These are phyloP conservation scores for Clarkia xantiana DNA, from an alignment of 345 rosid genomes.

Conservation along the genomic window DNA sequence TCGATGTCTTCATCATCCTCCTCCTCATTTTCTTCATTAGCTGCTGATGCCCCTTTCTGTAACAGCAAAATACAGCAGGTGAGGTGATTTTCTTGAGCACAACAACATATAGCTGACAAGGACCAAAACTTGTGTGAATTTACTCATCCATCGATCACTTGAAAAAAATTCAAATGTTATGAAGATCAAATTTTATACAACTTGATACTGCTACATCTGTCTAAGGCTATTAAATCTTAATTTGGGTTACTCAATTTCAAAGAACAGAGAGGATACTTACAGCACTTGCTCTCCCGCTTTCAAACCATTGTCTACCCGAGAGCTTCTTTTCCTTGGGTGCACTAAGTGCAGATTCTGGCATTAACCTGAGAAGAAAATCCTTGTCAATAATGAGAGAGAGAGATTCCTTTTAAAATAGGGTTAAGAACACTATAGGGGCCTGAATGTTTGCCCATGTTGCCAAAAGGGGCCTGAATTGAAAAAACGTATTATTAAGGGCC, in stretches of 20 bases:
- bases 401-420: not conserved
- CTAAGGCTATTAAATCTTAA: not conserved
- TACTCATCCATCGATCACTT: too few relatives aligned
- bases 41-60: constrained; percentile 67
- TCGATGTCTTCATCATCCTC: constrained; percentile 87
- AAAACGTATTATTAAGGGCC: too few relatives aligned
- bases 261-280: constrained; percentile 17
- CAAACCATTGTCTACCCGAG: constrained; percentile 91
- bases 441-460: too few relatives aligned
- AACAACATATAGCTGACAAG: too few relatives aligned
- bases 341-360: constrained; percentile 81
- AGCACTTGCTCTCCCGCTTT: constrained; percentile 53
- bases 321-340: constrained; percentile 77
- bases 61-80: constrained; percentile 5
- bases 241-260: too few relatives aligned
- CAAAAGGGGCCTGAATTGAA: too few relatives aligned
- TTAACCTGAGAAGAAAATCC: constrained; percentile 30
- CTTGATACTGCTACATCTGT: too few relatives aligned
- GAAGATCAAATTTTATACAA: too few relatives aligned
- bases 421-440: too few relatives aligned
- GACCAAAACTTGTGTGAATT: too few relatives aligned
- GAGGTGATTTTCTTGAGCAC: not conserved
- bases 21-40: constrained; percentile 41
- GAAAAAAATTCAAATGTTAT: too few relatives aligned
- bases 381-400: not conserved